Base-by-base conservation (phyloP, 2,329 filamentous ascomycete species). In the Leptographium galeiforme region DNA sequence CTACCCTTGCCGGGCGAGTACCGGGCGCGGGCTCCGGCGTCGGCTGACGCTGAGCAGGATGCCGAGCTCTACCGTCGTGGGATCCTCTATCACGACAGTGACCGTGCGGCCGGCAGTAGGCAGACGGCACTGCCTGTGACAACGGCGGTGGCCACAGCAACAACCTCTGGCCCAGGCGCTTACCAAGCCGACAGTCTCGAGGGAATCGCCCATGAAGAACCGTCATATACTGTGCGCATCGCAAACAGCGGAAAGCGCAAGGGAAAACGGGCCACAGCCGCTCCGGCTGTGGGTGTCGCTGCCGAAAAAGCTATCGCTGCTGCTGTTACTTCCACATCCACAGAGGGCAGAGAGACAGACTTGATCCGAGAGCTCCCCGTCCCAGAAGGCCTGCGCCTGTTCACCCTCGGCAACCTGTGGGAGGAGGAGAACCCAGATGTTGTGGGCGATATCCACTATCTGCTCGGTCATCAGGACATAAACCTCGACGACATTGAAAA, bases 51-150 rank as follows among this genome's bases (percentile, higher is more conserved):
- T 3, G 25, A 30, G 6, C 33, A 52, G 41, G 33, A 46, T 8
- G 50, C 50, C 12, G 50, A 52, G 41, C 36, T 52, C n/a, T 39
- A 32, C 33, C 50, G 50, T 6, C 50, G 32, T 8, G 50, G 50
- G 12, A 45, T 52, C 4, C 33, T 52, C n/a, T 52, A 52, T 33
- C 18, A 41, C 19, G 30, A 25, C 30, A 12, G 14, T 13, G 25
- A 7, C 19, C 4, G 14, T 6, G 44, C 12, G 25, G 30, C 44
- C 8, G 44, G 39, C 11, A 2, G 34, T 2, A 13, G 12, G 10
- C 39, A 14, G 18, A 25, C 18, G 19, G 11, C 18, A 25, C 18
- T 18, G 19, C 11, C 41, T 6, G 19, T 19, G 41, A 44, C 10
- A 12, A 19, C 16, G 2, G 13, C 11, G 12, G 14, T 33, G 4